A percentile compares a stretch with the other conserved stretches of the same genome.
phyloP scores from a whole-genome alignment of 345 rosid genomes.

The Eucalyptus viminalis region DNA sequence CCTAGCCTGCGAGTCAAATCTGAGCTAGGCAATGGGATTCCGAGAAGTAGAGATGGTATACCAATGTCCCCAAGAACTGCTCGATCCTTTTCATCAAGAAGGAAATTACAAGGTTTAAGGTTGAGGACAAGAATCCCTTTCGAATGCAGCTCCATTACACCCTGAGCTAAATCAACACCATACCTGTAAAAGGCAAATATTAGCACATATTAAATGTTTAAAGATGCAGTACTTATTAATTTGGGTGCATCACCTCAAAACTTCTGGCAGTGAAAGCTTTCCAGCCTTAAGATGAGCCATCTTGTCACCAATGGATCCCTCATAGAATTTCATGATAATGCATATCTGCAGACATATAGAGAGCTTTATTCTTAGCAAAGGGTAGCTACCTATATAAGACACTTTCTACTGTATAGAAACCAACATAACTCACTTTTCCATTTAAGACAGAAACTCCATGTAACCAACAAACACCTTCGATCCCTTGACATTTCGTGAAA shows the following conservation, averaged over 20 bases:
- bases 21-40: constrained; percentile 55
- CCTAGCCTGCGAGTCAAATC: constrained; percentile 66
- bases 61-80: constrained; percentile 78
- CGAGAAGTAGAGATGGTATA: constrained; percentile 59
- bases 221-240: not conserved
- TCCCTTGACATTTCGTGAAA: constrained; percentile 42
- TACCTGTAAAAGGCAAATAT: constrained; percentile 33
- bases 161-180: constrained; percentile 57
- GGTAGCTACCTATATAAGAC: not conserved
- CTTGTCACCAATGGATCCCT: constrained; percentile 81
- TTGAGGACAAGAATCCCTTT: constrained; percentile 66
- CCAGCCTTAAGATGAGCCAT: constrained; percentile 80
- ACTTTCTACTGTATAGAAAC: not conserved
- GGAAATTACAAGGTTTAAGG: constrained; percentile 72
- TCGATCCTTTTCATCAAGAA: constrained; percentile 53
- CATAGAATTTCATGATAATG: constrained; percentile 78
- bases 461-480: constrained; percentile 41
- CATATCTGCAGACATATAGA: constrained; percentile 30
- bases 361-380: not conserved
- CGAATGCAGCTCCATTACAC: constrained; percentile 54
- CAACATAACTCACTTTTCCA: constrained; percentile 49
- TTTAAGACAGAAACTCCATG: constrained; percentile 61
- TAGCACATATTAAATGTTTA: not conserved
- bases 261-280: constrained; percentile 50
- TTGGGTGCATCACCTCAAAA: constrained; percentile 37